Percentiles rank a stretch among this genome's conserved stretches.
phyloP scores from a whole-genome alignment of 306 rosid species.

The Alnus glutinosa region DNA sequence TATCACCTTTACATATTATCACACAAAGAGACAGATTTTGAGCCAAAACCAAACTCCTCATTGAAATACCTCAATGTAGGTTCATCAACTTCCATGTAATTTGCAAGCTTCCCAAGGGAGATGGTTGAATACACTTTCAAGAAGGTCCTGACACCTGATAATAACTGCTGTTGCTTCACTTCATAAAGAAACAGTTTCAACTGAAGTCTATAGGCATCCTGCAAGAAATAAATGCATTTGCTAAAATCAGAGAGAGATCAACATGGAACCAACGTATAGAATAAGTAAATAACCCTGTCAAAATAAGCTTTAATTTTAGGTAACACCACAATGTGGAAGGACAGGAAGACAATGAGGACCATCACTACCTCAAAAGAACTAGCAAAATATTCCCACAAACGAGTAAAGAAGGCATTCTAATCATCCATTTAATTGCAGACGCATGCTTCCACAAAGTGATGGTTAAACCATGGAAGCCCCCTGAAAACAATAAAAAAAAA shows the following conservation, averaged over 20 bases:
- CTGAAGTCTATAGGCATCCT: slow-evolving; percentile 99
- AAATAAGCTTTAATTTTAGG: background rate
- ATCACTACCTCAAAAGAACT: background rate
- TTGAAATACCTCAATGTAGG: slow-evolving; percentile 69
- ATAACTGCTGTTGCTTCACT: slow-evolving; percentile 93
- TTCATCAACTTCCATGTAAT: slow-evolving; percentile 96
- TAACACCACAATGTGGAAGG: background rate
- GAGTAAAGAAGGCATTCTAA: background rate
- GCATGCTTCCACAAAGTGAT: background rate
- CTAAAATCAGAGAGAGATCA: slow-evolving; percentile 11
- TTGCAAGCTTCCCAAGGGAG: slow-evolving; percentile 80
- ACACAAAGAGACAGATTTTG: background rate
- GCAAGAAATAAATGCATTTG: slow-evolving; percentile 29
- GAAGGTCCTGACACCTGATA: slow-evolving; percentile 88
- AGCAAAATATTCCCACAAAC: background rate
- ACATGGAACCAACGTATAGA: background rate
- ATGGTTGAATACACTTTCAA: slow-evolving; percentile 87
- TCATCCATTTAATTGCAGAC: background rate
- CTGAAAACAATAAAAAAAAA: background rate
- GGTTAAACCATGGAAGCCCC: background rate
- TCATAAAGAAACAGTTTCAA: slow-evolving; percentile 90
- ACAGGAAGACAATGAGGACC: background rate
- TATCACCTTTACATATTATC: background rate
- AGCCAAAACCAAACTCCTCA: no score
- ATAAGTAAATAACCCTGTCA: background rate